Percentiles rank a stretch among this genome's conserved stretches.
Conservation (phyloP, 176 grass and related monocot genomes). For the Oryza nivara region DNA sequence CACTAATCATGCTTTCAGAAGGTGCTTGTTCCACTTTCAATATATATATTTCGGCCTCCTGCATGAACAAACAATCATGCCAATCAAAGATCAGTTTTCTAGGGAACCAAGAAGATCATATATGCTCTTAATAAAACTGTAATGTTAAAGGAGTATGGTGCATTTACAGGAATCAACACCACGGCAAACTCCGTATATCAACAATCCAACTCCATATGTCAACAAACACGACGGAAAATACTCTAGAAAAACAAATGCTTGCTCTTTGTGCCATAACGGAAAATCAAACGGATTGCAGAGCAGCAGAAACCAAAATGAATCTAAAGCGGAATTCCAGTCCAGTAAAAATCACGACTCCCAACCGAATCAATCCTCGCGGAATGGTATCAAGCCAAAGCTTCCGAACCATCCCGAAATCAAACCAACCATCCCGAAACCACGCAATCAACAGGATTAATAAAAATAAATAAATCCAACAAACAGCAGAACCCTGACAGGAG, state of each 20-base stretch:
- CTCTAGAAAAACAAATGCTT: too few relatives aligned
- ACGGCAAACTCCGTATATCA: background rate
- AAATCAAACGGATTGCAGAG: background rate
- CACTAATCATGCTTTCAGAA: constrained; percentile 44
- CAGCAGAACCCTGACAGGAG: background rate
- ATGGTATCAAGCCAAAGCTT: background rate
- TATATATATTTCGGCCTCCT: constrained; percentile 68
- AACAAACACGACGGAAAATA: background rate
- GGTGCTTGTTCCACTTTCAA: constrained; percentile 78
- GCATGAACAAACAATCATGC: constrained; percentile 31
- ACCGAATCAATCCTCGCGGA: background rate
- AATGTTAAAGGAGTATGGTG: background rate
- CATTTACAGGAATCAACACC: constrained; percentile 23
- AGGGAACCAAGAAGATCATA: background rate
- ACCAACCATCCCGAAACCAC: constrained; percentile 7
- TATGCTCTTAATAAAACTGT: background rate
- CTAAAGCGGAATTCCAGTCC: background rate
- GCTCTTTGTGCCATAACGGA: background rate
- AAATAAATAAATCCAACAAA: background rate
- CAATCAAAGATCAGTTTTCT: background rate
- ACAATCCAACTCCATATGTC: background rate
- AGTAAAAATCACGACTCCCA: background rate
- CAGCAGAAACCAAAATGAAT: background rate
- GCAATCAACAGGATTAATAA: background rate
- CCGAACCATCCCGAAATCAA: background rate